Conservation (phyloP, 352 stramenopile genomes). For the Globisporangium heterothallicum region DNA sequence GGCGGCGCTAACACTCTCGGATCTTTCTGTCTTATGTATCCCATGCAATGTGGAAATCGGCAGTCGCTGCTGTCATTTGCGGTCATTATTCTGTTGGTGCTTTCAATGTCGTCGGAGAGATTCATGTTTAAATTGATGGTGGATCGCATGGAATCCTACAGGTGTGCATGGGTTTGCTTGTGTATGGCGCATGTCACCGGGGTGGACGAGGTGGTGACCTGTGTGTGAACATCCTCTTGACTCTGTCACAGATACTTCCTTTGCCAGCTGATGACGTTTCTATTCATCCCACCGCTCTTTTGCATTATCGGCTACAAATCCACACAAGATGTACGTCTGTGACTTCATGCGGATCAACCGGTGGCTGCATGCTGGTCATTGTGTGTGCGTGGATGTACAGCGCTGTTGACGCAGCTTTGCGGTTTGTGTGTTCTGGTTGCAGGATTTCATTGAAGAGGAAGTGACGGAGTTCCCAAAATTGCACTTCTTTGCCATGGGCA, state of each 20-base stretch:
- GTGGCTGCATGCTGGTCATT: not conserved
- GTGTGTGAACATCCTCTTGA: no score
- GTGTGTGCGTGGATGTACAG: no score
- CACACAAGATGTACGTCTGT: conserved; percentile 47
- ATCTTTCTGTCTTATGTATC: no score
- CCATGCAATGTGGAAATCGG: no score
- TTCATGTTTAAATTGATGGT: conserved; percentile 88
- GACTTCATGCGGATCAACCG: not conserved
- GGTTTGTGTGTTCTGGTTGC: conserved; percentile 1
- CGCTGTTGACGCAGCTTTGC: not conserved
- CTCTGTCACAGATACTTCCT: conserved; percentile 70
- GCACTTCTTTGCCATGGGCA: conserved; percentile 83
- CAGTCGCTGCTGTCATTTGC: conserved; percentile 76
- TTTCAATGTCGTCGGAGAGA: conserved; percentile 75
- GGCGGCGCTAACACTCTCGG: no score
- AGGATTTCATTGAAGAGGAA: conserved; percentile 85
- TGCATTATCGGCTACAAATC: conserved; percentile 84
- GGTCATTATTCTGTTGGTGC: conserved; percentile 64
- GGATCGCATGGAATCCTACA: conserved; percentile 87
- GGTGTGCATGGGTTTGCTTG: conserved; percentile 24
- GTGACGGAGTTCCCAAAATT: conserved; percentile 82
- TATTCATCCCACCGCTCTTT: conserved; percentile 86
- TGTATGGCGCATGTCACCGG: no score
- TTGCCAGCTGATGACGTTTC: conserved; percentile 81
- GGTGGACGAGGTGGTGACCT: no score